Base-by-base conservation (phyloP, 2,329 filamentous ascomycete genomes). In the Fusarium irregulare region DNA sequence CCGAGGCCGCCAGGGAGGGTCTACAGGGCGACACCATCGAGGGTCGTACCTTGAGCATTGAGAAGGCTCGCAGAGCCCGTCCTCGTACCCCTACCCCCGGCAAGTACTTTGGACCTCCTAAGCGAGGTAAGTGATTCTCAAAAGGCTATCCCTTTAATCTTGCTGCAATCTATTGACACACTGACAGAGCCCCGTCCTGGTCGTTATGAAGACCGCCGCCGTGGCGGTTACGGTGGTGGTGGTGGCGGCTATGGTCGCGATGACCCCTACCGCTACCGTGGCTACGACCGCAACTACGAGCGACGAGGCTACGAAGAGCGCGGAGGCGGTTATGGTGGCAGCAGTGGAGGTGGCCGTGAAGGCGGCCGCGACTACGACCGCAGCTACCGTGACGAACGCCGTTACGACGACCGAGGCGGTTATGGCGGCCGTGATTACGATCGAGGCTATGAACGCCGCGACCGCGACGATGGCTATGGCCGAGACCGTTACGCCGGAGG, bases 81-180 rank as follows among this genome's bases (percentile, higher is more conserved):
- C 96, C 96, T 76, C 93, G 96, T 78, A 98, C 95, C 61, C 96
- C 96, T 37, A 99, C 96, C 60, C 96, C 96, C 50, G 96, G 96
- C 84, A 98, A 98, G 85, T 99, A 99, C 88, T 98, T 98, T 79
- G 96, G 96, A 55, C 96, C 96, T 68, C 96, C 96, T 71, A 99
- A 99, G 90, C 89, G 96, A 86, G 94, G 94, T 96, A 85, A 85
- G 92, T 84, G 37, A 44, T 25, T 9, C 30, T 6, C 28, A 14
- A 7, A 32, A 37, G 18, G 18, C 18, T 7, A n/a, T 37, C 18
- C 34, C 34, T 34, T 8, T 12, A 53, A 28, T 28, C 28, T 30
- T 18, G 27, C 18, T 51, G n/a, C 42, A 37, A 9, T 56, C 11
- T 63, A 37, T 63, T 76, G 47, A 71, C 51, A n/a, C 6, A 10